These are phyloP conservation scores for Kazachstania sp. DNA, from an alignment of 1,139 yeast species.

Conservation along the genomic window DNA sequence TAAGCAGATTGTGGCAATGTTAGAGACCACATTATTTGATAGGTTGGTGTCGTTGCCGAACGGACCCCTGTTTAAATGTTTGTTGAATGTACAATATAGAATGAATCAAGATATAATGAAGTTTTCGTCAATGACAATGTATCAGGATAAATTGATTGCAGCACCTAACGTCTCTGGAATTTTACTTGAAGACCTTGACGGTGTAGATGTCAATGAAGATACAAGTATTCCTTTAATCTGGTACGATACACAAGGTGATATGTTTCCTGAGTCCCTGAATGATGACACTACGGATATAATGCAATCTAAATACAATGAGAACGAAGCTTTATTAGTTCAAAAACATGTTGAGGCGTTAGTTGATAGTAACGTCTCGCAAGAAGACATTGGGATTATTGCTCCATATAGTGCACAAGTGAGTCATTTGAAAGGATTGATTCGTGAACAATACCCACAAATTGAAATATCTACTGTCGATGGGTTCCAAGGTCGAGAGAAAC, in stretches of 20 bases:
- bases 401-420: conserved; percentile 87
- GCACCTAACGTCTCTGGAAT: conserved; percentile 49
- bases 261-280: conserved; percentile 44
- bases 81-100: conserved; percentile 73
- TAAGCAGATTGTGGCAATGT: conserved; percentile 29
- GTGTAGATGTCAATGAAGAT: conserved; percentile 40
- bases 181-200: conserved; percentile 47
- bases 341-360: conserved; percentile 48
- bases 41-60: conserved; percentile 50
- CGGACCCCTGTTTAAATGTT: conserved; percentile 39
- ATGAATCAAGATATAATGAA: conserved; percentile 75
- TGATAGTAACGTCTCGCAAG: conserved; percentile 39
- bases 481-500: conserved; percentile 88
- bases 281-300: conserved; percentile 34
- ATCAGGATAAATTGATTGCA: conserved; percentile 56
- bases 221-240: conserved; percentile 50
- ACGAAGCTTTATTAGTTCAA: conserved; percentile 56
- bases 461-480: conserved; percentile 89
- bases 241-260: conserved; percentile 94
- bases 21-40: conserved; percentile 72
- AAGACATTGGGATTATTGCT: conserved; percentile 70
- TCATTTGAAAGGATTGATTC: conserved; percentile 41
- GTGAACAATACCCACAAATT: conserved; percentile 47
- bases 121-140: conserved; percentile 65
- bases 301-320: conserved; percentile 60